Evolutionary conservation across 768 basidiomycete species (phyloP).

Genomic region (Leccinum variicolor): DNA sequence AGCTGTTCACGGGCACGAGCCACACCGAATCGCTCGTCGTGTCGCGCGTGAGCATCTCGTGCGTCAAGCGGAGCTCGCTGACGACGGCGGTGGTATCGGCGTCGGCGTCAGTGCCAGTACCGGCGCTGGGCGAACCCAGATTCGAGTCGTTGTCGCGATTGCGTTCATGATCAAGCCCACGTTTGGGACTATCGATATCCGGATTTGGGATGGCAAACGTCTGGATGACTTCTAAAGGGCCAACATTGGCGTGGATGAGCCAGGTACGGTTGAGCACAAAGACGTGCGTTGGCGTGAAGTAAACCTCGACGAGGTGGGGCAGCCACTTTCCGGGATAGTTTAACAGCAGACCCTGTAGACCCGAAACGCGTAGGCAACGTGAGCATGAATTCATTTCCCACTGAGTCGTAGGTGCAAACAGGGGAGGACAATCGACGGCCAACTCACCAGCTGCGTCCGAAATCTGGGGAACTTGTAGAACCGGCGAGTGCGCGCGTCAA

Average conservation of each 20-base stretch:
- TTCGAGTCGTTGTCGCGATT: not conserved
- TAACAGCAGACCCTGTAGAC: conserved; percentile 11
- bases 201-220: conserved; percentile 15
- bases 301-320: conserved; percentile 16
- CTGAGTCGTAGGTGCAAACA: not conserved
- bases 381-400: not conserved
- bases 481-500: conserved; percentile 10
- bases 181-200: not conserved
- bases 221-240: conserved; percentile 18
- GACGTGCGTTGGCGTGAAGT: conserved; percentile 13
- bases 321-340: conserved; percentile 19
- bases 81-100: not conserved
- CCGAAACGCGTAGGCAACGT: not conserved
- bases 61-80: conserved; percentile 19
- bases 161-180: not conserved
- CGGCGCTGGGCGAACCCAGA: not conserved
- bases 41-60: conserved; percentile 13
- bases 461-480: conserved; percentile 23
- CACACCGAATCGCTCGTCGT: conserved; percentile 3
- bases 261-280: conserved; percentile 15
- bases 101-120: not conserved
- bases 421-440: not conserved
- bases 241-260: conserved; percentile 8
- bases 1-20: conserved; percentile 13
- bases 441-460: conserved; percentile 11